A percentile compares a stretch with the other conserved stretches of the same genome.
These are phyloP conservation scores for Leptomonas pyrrhocoris DNA, from an alignment of 208 protist genomes.

Conservation along the genomic window DNA sequence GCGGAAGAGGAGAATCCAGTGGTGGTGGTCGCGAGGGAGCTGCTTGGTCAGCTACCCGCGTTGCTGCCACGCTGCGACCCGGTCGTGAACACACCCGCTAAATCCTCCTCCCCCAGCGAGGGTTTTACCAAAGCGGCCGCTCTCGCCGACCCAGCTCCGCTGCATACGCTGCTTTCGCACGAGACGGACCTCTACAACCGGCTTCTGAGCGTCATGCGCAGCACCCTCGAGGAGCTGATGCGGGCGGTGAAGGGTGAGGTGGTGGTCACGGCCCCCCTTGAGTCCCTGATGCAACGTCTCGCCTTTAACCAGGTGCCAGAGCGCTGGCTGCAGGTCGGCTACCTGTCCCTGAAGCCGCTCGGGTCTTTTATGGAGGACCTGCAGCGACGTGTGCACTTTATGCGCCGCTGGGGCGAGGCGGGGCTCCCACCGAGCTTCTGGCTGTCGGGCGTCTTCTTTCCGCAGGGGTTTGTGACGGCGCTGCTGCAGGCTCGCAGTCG, in stretches of 20 bases:
- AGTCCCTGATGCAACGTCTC: conserved; percentile 79
- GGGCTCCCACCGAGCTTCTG: conserved; percentile 92
- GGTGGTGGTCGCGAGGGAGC: conserved; percentile 51
- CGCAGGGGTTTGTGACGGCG: conserved; percentile 93
- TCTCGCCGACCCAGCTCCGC: conserved; percentile 60
- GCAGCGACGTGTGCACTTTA: conserved; percentile 87
- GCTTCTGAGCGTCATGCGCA: conserved; percentile 57
- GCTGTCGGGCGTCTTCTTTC: conserved; percentile 98
- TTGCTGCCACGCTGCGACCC: conserved; percentile 55
- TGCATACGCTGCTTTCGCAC: conserved; percentile 84
- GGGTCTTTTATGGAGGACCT: conserved; percentile 94
- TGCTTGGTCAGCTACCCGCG: conserved; percentile 61
- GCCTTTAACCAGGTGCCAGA: conserved; percentile 92
- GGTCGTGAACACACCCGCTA: background rate
- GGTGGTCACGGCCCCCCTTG: conserved; percentile 80
- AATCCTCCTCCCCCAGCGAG: background rate
- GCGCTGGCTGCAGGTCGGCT: conserved; percentile 84
- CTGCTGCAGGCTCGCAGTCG: conserved; percentile 90
- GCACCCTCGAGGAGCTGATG: conserved; percentile 66
- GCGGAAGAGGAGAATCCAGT: conserved; percentile 31
- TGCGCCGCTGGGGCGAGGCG: conserved; percentile 87
- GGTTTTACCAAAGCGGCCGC: conserved; percentile 7
- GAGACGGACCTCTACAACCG: conserved; percentile 91
- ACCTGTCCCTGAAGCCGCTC: conserved; percentile 95
- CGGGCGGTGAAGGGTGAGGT: conserved; percentile 89